These are phyloP conservation scores for Peronospora farinosa DNA, from an alignment of 352 stramenopile genomes.

Conservation along the genomic window DNA sequence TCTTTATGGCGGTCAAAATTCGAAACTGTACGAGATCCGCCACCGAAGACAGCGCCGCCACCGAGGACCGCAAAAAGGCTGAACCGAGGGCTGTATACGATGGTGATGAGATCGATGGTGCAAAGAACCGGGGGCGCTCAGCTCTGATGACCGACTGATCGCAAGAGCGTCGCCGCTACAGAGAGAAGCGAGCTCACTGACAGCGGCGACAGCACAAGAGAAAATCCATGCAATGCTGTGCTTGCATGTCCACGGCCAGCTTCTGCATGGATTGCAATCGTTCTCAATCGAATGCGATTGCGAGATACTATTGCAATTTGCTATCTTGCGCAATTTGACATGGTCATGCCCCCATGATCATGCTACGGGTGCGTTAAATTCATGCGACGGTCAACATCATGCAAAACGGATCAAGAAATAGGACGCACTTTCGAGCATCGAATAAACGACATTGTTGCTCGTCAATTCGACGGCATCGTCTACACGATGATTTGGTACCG, in stretches of 20 bases:
- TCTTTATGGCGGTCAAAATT: conserved; percentile 3
- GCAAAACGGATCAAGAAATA: no score
- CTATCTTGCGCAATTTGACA: not conserved
- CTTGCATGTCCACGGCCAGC: conserved; percentile 15
- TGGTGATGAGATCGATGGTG: conserved; percentile 19
- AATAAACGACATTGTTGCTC: no score
- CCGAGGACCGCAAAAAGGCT: conserved; percentile 21
- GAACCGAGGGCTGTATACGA: conserved; percentile 10
- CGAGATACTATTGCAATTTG: not conserved
- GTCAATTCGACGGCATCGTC: no score
- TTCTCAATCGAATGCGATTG: not conserved
- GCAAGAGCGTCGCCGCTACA: conserved; percentile 8
- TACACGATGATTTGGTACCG: no score
- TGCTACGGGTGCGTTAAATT: no score
- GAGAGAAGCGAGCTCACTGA: conserved; percentile 11
- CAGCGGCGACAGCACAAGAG: conserved; percentile 18
- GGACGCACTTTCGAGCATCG: no score
- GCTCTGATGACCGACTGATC: conserved; percentile 22
- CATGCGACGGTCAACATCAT: no score
- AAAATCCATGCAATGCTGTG: conserved; percentile 16
- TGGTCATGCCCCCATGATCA: no score
- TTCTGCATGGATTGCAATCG: conserved; percentile 17
- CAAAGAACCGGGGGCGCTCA: conserved; percentile 26
- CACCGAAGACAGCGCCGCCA: conserved; percentile 20
- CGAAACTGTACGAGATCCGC: conserved; percentile 17